These are phyloP conservation scores for Eutrema japonicum DNA, from an alignment of 345 rosid genomes.

Conservation along the genomic window DNA sequence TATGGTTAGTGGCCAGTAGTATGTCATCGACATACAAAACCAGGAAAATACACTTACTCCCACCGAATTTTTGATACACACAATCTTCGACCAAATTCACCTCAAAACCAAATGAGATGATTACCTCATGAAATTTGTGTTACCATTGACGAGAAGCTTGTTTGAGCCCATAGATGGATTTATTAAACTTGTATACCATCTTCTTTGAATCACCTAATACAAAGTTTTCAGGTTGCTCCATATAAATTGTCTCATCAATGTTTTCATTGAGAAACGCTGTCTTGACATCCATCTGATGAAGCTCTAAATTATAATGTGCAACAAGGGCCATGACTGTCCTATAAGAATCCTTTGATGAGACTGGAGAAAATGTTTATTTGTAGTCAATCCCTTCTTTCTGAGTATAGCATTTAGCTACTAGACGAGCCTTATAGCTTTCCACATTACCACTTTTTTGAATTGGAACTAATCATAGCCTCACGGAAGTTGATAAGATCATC, in stretches of 20 bases:
- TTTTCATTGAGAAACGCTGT: background rate
- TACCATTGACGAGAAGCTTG: too few relatives aligned
- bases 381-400: background rate
- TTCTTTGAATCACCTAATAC: background rate
- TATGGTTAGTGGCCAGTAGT: too few relatives aligned
- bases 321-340: background rate
- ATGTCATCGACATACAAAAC: too few relatives aligned
- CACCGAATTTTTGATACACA: too few relatives aligned
- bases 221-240: background rate
- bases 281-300: background rate
- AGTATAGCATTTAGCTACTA: background rate
- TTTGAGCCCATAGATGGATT: background rate
- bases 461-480: background rate
- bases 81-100: background rate
- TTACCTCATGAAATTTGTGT: too few relatives aligned
- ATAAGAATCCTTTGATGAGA: background rate
- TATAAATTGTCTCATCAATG: background rate
- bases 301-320: slow-evolving; percentile 1
- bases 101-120: background rate
- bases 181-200: background rate
- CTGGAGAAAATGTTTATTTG: background rate
- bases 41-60: too few relatives aligned
- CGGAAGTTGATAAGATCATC: background rate
- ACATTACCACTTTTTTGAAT: background rate
- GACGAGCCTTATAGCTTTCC: background rate